Conservation (phyloP, 108 stramenopile species). For the Cyclotella kingstonii region DNA sequence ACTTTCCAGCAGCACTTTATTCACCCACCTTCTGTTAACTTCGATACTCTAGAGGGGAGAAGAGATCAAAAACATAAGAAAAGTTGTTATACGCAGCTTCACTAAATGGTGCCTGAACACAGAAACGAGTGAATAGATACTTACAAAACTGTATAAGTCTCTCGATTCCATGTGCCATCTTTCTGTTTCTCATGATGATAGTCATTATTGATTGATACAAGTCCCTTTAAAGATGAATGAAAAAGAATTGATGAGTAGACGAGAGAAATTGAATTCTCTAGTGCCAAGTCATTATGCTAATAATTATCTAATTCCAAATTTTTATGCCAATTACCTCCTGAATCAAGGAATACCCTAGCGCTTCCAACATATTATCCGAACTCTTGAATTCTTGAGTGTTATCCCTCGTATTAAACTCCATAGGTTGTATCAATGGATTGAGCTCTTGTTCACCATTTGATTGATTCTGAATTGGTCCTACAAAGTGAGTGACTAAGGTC, state of each 20-base stretch:
- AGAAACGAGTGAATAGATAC: background rate
- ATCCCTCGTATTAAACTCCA: slow-evolving; percentile 2
- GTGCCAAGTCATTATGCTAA: no score
- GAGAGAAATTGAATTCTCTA: background rate
- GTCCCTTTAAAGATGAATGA: slow-evolving; percentile 18
- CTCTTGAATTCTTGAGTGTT: slow-evolving; percentile 14
- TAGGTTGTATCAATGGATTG: slow-evolving; percentile 9
- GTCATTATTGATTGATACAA: slow-evolving; percentile 30
- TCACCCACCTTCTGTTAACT: slow-evolving; percentile 25
- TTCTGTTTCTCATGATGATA: slow-evolving; percentile 28
- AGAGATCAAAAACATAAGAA: background rate
- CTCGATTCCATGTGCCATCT: slow-evolving; percentile 32
- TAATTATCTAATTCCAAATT: background rate
- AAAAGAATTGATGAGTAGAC: background rate
- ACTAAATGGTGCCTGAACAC: background rate
- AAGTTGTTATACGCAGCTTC: no score
- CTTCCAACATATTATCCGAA: slow-evolving; percentile 28
- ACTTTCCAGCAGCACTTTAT: background rate
- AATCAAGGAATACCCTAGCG: slow-evolving; percentile 12
- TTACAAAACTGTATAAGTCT: slow-evolving; percentile 22
- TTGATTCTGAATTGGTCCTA: slow-evolving; percentile 14
- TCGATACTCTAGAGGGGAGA: slow-evolving; percentile 8
- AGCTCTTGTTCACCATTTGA: background rate
- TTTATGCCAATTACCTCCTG: slow-evolving; percentile 8
- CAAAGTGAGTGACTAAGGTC: slow-evolving; percentile 13